Evolutionary conservation across 306 rosid species (phyloP), one percentile per base, ranked within the genome.

Genomic region (Urtica urens): DNA sequence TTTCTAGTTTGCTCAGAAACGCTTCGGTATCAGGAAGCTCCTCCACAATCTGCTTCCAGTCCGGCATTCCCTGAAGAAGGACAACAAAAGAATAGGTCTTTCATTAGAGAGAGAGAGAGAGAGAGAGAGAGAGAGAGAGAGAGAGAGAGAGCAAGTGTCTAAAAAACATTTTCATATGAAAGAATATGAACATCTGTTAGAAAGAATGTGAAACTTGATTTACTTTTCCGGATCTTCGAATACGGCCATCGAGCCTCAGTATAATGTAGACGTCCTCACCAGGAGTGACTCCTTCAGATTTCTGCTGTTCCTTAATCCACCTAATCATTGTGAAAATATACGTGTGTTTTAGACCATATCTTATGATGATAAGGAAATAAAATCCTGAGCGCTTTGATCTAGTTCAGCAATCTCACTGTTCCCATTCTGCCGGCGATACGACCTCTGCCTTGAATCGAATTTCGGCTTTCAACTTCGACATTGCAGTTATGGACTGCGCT

Each of bases 141-240:
- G 8, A 13, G 4, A 18, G 10, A 2, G 5, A 42, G 10, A 8
- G 21, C 23, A 23, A 16, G 47, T 13, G 1, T 24, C 33, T 46
- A 14, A 24, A 46, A 23, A 21, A 3, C 10, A 19, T 23, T 46
- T 46, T 46, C 21, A 30, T 46, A 46, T 13, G 15, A 14, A 10
- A 23, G 18, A 45, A 8, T 10, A 12, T 46, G 15, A 9, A 46
- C 31, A 4, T 23, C 33, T 12, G 31, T 10, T 23, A 12, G 9
- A 10, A 33, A 46, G 20, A 23, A 19, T 39, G 7, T 30, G 35
- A 2, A 31, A 51, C 40, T 25, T 45, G 28, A 76, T 85, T 68
- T 81, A 85, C 99, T 56, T 54, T 85, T 63, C 99, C 95, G 2
- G 99, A 90, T 70, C 99, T 75, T 69, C 95, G 94, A 49, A 90